Evolutionary conservation across 1,139 yeast genomes (phyloP).

Genomic region (Pichia sp.): DNA sequence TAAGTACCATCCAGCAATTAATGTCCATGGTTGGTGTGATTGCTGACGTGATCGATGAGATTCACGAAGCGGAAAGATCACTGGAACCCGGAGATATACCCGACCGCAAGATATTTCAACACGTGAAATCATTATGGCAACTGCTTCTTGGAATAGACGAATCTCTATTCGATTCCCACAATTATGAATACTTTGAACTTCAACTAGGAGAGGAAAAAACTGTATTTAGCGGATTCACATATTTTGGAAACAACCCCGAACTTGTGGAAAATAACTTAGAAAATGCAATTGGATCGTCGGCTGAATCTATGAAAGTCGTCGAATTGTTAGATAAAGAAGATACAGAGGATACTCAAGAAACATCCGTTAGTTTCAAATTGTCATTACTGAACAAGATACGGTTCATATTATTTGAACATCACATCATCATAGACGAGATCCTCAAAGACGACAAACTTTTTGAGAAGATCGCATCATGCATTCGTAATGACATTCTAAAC

Average conservation of each 20-base stretch:
- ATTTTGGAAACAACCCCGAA: slow-evolving; percentile 6
- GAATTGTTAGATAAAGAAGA: slow-evolving; percentile 8
- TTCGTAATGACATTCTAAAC: slow-evolving; percentile 9
- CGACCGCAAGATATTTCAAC: slow-evolving; percentile 7
- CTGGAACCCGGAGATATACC: slow-evolving; percentile 12
- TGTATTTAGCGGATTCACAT: slow-evolving; percentile 9
- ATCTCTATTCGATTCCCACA: slow-evolving; percentile 16
- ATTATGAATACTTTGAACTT: slow-evolving; percentile 22
- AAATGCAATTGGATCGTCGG: slow-evolving; percentile 15
- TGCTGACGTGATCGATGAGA: slow-evolving; percentile 14
- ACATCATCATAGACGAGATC: slow-evolving; percentile 6
- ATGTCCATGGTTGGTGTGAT: slow-evolving; percentile 12
- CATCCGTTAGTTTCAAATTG: slow-evolving; percentile 12
- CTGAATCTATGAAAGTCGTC: slow-evolving; percentile 10
- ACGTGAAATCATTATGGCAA: slow-evolving; percentile 26
- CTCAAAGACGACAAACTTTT: slow-evolving; percentile 5
- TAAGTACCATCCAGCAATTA: too few species aligned
- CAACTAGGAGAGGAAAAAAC: slow-evolving; percentile 10
- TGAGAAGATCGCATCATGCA: not conserved
- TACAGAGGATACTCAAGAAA: not conserved
- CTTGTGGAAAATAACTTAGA: not conserved
- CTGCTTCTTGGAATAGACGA: slow-evolving; percentile 26
- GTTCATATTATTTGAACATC: slow-evolving; percentile 11
- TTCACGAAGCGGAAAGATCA: slow-evolving; percentile 9
- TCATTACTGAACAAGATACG: slow-evolving; percentile 16